Conservation (phyloP, 345 rosid genomes). For the Turnera subulata region DNA sequence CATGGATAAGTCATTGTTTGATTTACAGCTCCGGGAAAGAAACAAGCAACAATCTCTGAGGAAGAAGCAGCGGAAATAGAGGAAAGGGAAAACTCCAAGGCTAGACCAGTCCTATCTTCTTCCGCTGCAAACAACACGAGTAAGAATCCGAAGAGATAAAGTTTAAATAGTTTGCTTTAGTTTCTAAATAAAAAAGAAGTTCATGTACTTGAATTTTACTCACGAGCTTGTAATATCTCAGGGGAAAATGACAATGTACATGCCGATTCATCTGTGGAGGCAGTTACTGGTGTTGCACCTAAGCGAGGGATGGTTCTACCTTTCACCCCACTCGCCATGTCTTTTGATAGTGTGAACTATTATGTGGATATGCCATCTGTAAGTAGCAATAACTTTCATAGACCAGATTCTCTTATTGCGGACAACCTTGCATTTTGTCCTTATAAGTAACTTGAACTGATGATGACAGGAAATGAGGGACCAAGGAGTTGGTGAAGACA, state of each 20-base stretch:
- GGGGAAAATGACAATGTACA: constrained; percentile 42
- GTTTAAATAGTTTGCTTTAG: neutral
- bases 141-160: constrained; percentile 17
- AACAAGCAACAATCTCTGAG: constrained; percentile 56
- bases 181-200: too few species aligned
- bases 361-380: constrained; percentile 81
- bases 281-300: constrained; percentile 26
- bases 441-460: neutral
- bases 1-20: neutral
- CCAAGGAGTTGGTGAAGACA: constrained; percentile 2
- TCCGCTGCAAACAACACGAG: constrained; percentile 43
- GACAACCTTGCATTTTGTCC: too few species aligned
- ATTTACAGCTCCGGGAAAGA: constrained; percentile 56
- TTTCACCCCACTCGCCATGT: constrained; percentile 75
- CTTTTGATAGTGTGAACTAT: constrained; percentile 61
- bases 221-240: constrained; percentile 18
- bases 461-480: constrained; percentile 10
- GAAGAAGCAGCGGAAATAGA: constrained; percentile 40
- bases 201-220: neutral
- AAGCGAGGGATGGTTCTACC: constrained; percentile 87
- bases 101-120: constrained; percentile 35
- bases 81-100: constrained; percentile 24
- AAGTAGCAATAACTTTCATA: constrained; percentile 21
- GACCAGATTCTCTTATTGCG: too few species aligned
- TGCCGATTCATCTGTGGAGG: constrained; percentile 28